Evolutionary conservation across 208 protist genomes (phyloP).

Genomic region (Porcisia hertigi): DNA sequence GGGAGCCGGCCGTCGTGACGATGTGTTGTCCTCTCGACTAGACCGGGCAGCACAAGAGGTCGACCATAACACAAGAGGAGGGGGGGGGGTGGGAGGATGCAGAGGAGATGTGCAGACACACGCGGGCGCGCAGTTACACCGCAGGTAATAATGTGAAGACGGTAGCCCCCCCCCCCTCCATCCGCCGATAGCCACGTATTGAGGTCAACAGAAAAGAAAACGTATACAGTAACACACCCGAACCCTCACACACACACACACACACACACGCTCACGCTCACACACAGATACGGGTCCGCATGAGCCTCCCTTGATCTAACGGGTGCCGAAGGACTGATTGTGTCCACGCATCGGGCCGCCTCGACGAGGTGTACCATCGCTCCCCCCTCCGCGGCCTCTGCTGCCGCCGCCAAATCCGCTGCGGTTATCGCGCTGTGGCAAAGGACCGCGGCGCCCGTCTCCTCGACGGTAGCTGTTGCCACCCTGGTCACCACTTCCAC

Average conservation of each 20-base stretch:
- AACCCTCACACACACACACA: not conserved
- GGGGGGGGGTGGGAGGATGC: not conserved
- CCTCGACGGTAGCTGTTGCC: constrained; percentile 15
- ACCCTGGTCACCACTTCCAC: not conserved
- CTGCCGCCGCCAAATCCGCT: constrained; percentile 2
- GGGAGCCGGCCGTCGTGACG: too few relatives aligned
- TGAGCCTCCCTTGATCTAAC: not conserved
- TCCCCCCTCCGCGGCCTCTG: not conserved
- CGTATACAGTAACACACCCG: not conserved
- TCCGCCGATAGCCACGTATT: not conserved
- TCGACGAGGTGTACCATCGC: constrained; percentile 19
- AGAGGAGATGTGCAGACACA: not conserved
- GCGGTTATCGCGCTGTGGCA: constrained; percentile 5
- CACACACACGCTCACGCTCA: not conserved
- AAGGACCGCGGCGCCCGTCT: constrained; percentile 2
- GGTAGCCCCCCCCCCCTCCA: not conserved
- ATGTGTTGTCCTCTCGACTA: not conserved
- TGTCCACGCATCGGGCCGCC: constrained; percentile 23
- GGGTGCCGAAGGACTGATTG: constrained; percentile 24
- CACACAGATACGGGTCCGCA: not conserved
- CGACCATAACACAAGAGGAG: not conserved
- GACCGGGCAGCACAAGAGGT: not conserved
- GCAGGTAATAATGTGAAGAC: not conserved
- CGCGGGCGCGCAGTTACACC: not conserved
- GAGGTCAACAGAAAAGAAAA: not conserved